phyloP scores from a whole-genome alignment of 306 rosid species.

The Canavalia ensiformis region DNA sequence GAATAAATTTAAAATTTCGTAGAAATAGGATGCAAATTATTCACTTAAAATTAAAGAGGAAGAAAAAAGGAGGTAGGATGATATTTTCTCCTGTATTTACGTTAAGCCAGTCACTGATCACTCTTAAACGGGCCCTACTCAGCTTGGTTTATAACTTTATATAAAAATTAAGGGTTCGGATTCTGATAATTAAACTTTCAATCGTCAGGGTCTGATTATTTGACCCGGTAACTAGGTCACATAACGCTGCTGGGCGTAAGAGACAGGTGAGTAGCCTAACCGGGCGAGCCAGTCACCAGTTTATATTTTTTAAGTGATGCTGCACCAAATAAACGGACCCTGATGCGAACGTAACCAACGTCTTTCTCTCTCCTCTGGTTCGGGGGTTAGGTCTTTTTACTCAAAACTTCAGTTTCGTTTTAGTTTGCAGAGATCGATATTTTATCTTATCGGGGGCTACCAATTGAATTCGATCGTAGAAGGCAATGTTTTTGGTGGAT shows the following conservation, averaged over 20 bases:
- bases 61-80: too few relatives aligned
- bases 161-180: not conserved
- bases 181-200: not conserved
- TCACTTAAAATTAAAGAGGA: too few relatives aligned
- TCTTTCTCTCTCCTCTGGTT: slow-evolving; percentile 33
- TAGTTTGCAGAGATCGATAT: slow-evolving; percentile 4
- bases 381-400: slow-evolving; percentile 56
- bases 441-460: not conserved
- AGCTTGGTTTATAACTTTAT: too few relatives aligned
- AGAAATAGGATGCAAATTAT: too few relatives aligned
- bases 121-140: too few relatives aligned
- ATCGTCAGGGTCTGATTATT: not conserved
- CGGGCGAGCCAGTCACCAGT: slow-evolving; percentile 35
- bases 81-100: too few relatives aligned
- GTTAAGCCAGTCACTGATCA: too few relatives aligned
- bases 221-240: slow-evolving; percentile 7
- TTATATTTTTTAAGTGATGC: not conserved
- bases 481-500: slow-evolving; percentile 74
- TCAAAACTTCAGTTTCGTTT: slow-evolving; percentile 22
- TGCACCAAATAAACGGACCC: not conserved
- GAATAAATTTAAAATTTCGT: too few relatives aligned
- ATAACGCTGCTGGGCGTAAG: not conserved
- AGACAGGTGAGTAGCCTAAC: slow-evolving; percentile 1
- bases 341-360: slow-evolving; percentile 3
- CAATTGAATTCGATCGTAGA: slow-evolving; percentile 29